Base-by-base conservation (phyloP, 106 monocot species). In the Dioscorea zingiberensis region DNA sequence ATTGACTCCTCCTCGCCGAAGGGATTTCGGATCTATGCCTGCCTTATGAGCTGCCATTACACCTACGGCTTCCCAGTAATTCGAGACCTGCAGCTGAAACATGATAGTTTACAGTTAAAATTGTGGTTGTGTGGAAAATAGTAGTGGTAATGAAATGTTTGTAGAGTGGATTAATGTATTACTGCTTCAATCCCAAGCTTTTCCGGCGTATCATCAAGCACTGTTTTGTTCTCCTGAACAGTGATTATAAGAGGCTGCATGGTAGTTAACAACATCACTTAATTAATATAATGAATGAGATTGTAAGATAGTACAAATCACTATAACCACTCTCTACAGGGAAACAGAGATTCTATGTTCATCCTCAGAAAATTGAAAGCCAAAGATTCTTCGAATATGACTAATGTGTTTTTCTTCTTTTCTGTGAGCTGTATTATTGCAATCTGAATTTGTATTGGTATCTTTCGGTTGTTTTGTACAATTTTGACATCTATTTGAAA, bases 51-150 rank as follows among this genome's bases (percentile, higher is more conserved):
- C 91, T 44, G 95, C 95, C 68, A 95, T 68, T 13, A 95, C 83
- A 19, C 91, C 95, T 21, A 95, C 55, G 21, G 95, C 95, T 77
- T 95, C 95, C 95, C 91, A 95, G 54, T 95, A 95, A 73, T 91
- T 95, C 24, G 68, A 58, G 14, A 83, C 91, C 25, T 78, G 81
- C 51, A 85, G 67, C 94, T 94, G 70, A 26, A 60, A 63, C 45
- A 62, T 2, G 9, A 69, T 47, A 51, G 4, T 44, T 2, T 57
- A 25, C 5, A 47, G 65, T 47, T 13, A 14, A 60, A 49, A 19
- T 51, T 28, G 51, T 58, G 51, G 23, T 24, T 56, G 4, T 21
- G 22, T 21, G 14, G 27, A 19, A 7, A 47, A 48, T 7, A 55
- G 16, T 21, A 21, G 22, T 44, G 7, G 22, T 7, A 16, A 61